These are phyloP conservation scores for Eucalyptus guilfoylei DNA, from an alignment of 345 rosid genomes.

Conservation along the genomic window DNA sequence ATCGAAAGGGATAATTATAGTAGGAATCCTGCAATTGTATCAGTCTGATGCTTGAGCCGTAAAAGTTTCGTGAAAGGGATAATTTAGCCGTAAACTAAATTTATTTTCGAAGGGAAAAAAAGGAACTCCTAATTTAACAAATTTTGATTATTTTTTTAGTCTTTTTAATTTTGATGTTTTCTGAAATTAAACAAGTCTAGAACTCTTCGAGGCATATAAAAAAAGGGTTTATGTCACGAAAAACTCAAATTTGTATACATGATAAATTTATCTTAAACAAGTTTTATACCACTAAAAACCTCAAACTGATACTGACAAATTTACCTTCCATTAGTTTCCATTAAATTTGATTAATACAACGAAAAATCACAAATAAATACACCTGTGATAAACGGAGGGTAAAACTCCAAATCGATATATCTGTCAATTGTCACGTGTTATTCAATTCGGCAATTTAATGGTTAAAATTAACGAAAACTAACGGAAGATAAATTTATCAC, in stretches of 20 bases:
- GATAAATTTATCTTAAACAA: too few species aligned
- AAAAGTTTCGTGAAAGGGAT: background rate
- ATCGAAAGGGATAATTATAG: background rate
- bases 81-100: too few species aligned
- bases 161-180: too few species aligned
- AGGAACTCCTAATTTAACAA: background rate
- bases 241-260: too few species aligned
- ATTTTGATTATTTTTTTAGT: background rate
- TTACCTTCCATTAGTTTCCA: fast-evolving
- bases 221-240: too few species aligned
- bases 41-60: background rate
- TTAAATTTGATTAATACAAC: fast-evolving
- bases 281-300: too few species aligned
- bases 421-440: fast-evolving
- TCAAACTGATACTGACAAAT: fast-evolving
- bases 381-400: fast-evolving
- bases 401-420: fast-evolving
- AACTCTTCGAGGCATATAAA: background rate
- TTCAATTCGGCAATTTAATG: too few species aligned
- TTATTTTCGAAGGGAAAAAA: background rate
- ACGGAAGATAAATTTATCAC: fast-evolving
- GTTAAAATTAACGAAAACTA: too few species aligned
- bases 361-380: fast-evolving
- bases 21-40: background rate
- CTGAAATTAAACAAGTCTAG: background rate